These are phyloP conservation scores for Aspergillus awamori DNA, from an alignment of 2,329 filamentous ascomycete species.

Conservation along the genomic window DNA sequence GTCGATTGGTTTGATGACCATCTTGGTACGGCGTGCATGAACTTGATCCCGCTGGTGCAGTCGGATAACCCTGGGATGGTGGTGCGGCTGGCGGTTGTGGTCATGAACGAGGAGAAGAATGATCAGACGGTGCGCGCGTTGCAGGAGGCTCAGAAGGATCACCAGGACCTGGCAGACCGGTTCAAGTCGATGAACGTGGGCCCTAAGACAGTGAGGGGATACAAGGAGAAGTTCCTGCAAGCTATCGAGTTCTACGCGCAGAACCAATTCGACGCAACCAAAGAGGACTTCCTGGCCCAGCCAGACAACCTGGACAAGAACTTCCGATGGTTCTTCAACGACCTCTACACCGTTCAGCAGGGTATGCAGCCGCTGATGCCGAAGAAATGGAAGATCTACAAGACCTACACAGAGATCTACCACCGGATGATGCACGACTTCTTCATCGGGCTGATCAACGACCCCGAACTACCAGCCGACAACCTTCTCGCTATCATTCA, in stretches of 20 bases:
- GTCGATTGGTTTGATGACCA: conserved; percentile 97
- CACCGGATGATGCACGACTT: conserved; percentile 96
- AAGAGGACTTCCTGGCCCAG: conserved; percentile 78
- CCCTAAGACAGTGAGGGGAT: conserved; percentile 87
- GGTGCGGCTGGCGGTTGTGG: conserved; percentile 86
- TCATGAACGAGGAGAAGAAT: conserved; percentile 95
- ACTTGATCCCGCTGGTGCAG: conserved; percentile 83
- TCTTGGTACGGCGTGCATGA: conserved; percentile 83
- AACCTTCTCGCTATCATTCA: conserved; percentile 91
- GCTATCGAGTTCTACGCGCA: conserved; percentile 74
- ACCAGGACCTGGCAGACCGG: conserved; percentile 87
- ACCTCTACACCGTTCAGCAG: conserved; percentile 89
- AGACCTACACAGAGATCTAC: conserved; percentile 87
- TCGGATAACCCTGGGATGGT: conserved; percentile 86
- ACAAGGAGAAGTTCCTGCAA: conserved; percentile 92
- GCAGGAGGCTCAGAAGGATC: conserved; percentile 92
- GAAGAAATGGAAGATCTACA: conserved; percentile 94
- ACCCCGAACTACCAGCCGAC: conserved; percentile 78
- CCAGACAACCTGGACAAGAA: conserved; percentile 81
- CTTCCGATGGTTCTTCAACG: conserved; percentile 97
- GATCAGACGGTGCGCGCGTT: conserved; percentile 88
- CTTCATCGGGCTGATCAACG: conserved; percentile 78
- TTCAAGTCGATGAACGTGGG: conserved; percentile 96
- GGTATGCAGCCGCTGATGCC: conserved; percentile 92
- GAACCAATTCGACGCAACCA: conserved; percentile 71